A percentile compares a stretch with the other conserved stretches of the same genome.
Conservation (phyloP, 371 early-diverging fungal genomes). For the Mortierella sp. region DNA sequence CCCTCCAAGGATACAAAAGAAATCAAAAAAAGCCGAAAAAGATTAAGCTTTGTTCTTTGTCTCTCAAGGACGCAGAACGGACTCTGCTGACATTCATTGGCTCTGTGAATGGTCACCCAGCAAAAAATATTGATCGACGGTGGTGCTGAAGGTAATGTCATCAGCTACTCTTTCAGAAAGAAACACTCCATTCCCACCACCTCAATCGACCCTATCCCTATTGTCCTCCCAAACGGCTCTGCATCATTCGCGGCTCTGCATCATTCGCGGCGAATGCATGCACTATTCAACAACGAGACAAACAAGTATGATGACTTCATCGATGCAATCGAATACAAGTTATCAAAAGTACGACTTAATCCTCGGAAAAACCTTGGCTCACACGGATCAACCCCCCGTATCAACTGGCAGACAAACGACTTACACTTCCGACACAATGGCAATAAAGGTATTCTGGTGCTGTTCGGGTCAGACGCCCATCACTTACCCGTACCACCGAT, state of each 20-base stretch:
- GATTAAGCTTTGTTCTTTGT: background rate
- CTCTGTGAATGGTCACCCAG: background rate
- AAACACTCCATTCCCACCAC: background rate
- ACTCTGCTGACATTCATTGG: background rate
- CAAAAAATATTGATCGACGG: background rate
- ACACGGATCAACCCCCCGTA: background rate
- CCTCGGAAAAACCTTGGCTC: slow-evolving; percentile 10
- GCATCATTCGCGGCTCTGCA: background rate
- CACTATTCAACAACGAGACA: background rate
- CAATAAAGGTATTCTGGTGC: background rate
- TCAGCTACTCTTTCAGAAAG: background rate
- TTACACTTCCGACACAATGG: background rate
- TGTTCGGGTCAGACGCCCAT: background rate
- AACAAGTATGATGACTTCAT: background rate
- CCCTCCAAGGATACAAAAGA: too few species aligned
- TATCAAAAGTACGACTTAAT: slow-evolving; percentile 8
- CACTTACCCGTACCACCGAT: background rate
- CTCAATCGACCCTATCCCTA: background rate
- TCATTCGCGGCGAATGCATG: background rate
- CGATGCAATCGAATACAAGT: background rate
- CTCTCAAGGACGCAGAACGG: background rate
- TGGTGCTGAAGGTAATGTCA: background rate
- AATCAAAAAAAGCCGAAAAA: too few species aligned
- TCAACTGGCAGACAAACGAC: slow-evolving; percentile 9
- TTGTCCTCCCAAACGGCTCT: background rate